Percentiles rank a stretch among this genome's conserved stretches.
Evolutionary conservation across 2,329 filamentous ascomycete species (phyloP).

Genomic region (Colletotrichum truncatum): DNA sequence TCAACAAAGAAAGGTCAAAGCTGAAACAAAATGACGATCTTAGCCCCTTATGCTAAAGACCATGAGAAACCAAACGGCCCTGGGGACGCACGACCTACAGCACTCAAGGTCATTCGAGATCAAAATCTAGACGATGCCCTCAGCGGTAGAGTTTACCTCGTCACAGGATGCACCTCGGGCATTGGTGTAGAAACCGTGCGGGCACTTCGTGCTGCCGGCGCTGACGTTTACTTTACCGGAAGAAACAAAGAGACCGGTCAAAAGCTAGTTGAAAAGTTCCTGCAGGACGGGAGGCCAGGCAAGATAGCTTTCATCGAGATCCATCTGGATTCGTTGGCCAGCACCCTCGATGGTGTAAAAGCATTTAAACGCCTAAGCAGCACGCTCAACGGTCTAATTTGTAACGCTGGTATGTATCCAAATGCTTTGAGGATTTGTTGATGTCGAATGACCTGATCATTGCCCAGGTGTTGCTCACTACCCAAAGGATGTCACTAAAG

Average conservation of each 20-base stretch:
- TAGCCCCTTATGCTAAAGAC: slow-evolving; percentile 10
- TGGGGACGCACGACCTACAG: slow-evolving; percentile 27
- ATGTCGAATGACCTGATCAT: not conserved
- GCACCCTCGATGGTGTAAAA: slow-evolving; percentile 36
- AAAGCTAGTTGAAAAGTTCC: slow-evolving; percentile 31
- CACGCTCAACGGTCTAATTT: slow-evolving; percentile 44
- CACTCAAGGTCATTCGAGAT: slow-evolving; percentile 26
- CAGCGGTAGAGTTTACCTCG: slow-evolving; percentile 46
- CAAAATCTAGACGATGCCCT: slow-evolving; percentile 1
- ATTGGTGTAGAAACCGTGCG: slow-evolving; percentile 52
- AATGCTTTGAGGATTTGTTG: not conserved
- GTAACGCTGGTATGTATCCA: slow-evolving; percentile 47
- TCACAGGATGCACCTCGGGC: slow-evolving; percentile 52
- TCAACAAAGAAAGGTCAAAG: no score
- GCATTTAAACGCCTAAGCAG: slow-evolving; percentile 21
- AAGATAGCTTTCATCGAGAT: slow-evolving; percentile 44
- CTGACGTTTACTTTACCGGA: slow-evolving; percentile 52
- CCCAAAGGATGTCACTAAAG: slow-evolving; percentile 44
- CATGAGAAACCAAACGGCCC: slow-evolving; percentile 12
- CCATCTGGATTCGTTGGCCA: slow-evolving; percentile 40
- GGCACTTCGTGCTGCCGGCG: slow-evolving; percentile 52
- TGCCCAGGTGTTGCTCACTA: slow-evolving; percentile 44
- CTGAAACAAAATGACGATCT: no score
- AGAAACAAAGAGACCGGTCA: slow-evolving; percentile 44
- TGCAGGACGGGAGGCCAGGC: slow-evolving; percentile 15